Base-by-base conservation (phyloP, 129 eudicot genomes). In the Escallonia herrerae region DNA sequence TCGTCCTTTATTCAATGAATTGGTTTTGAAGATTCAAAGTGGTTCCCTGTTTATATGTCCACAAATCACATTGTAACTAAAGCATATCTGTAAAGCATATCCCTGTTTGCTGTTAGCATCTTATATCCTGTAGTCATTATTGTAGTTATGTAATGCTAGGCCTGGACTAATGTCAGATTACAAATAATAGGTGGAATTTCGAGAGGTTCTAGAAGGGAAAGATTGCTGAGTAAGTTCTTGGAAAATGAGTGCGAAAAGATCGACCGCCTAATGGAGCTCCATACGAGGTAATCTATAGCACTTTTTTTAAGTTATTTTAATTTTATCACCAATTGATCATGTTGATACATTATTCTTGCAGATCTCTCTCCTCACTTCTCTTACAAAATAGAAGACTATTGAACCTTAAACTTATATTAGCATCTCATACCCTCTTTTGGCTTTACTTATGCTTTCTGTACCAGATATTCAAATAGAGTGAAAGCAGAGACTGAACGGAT, bases 191-290 rank as follows among this genome's bases (percentile, higher is more conserved):
- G 91, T 77, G 99, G 99, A 83, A 83, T 93, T 37, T 80, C 86
- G 72, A 89, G 96, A 78, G 99, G 95, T 71, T 93, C 99, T 59
- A 93, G 99, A 82, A 86, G 93, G 82, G 99, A 93, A 77, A 74
- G 99, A 69, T 77, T 93, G 77, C 68, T 93, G 58, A 84, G 96
- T 75, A 93, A 93, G 69, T 93, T 93, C 80, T 90, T 89, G 55
- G 99, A 89, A 77, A 93, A 93, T 72, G 99, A 93, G 81, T 89
- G 77, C 46, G 99, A 89, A 83, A 93, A 93, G 84, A 84, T 89
- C 73, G 99, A 93, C 74, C 75, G 99, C 64, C 91, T 93, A 15
- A 93, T 93, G 95, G 99, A 93, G 77, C 96, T 93, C 56, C 89
- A 83, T 72, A 81, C 83, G 84, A 86, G 99, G 97, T 90, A 80